Base-by-base conservation (phyloP, 345 rosid species). In the Citrus reticulata region DNA sequence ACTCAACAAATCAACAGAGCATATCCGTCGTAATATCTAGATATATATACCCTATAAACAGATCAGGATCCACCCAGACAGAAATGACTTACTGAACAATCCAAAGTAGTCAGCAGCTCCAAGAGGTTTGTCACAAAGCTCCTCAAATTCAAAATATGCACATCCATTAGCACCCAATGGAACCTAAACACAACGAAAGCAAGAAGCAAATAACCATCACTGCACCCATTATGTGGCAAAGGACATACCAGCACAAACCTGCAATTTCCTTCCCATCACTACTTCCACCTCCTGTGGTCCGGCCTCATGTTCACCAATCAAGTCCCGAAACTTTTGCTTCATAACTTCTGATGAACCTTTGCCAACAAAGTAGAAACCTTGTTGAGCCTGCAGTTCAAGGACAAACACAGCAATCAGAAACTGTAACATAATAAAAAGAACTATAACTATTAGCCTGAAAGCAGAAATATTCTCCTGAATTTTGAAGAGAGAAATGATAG, bases 51-150 rank as follows among this genome's bases (percentile, higher is more conserved):
- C 61, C 25, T 55, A 68, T 59, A 57, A 35, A 34, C 20, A 71
- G 17, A 32, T 30, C 58, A 77, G 68, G 69, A 35, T 78, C 55
- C 9, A 63, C 58, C 19, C 37, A 30, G 75, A 61, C 70, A 58
- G 13, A 72, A 7, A 83, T 78, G 68, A 87, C 99, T 90, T 87
- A 96, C 99, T 96, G 87, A 83, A 96, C 76, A 96, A 85, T 78
- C 99, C 99, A 67, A 96, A 91, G 84, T 96, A 96, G 81, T 96
- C 99, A 2, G 99, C 98, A 82, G 99, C 95, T 80, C 99, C 98
- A 54, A 96, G 98, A 77, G 99, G 99, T 69, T 75, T 89, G 77
- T 96, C 98, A 46, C 99, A 96, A 74, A 94, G 88, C 35, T 93
- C 99, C 81, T 94, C 93, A 63, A 96, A 96, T 69, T 88, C 77